Evolutionary conservation across 2,329 filamentous ascomycete species (phyloP).

Genomic region (Claviceps paspali): DNA sequence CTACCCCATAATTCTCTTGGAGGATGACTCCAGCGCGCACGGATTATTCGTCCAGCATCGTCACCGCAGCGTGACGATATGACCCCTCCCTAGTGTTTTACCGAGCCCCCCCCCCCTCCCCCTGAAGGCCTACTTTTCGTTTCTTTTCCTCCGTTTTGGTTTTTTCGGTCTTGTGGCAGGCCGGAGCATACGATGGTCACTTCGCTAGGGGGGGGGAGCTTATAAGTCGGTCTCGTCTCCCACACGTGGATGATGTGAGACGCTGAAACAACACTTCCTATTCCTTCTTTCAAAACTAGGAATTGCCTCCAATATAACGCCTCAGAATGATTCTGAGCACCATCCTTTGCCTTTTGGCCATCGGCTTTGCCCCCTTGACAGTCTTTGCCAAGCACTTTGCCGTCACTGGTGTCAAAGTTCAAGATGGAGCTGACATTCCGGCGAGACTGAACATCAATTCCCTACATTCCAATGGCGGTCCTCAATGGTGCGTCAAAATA

Average conservation of each 20-base stretch:
- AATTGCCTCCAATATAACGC: no score
- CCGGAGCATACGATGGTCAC: no score
- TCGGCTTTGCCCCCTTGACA: slow-evolving; percentile 11
- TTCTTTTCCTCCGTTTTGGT: no score
- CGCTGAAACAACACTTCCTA: background rate
- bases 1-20: no score
- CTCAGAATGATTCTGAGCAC: slow-evolving; percentile 9
- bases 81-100: no score
- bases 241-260: background rate
- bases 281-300: no score
- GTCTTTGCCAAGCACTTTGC: slow-evolving; percentile 14
- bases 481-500: slow-evolving; percentile 26
- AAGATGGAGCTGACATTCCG: slow-evolving; percentile 26
- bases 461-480: slow-evolving; percentile 24
- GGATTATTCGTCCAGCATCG: no score
- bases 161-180: background rate
- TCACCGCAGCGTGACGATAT: no score
- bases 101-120: no score
- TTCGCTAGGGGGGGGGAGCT: no score
- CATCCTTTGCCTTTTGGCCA: slow-evolving; percentile 12
- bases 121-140: no score
- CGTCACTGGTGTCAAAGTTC: slow-evolving; percentile 24
- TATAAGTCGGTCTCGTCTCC: background rate
- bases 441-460: slow-evolving; percentile 31
- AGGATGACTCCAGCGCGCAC: no score